Conservation (phyloP, 1,284 basidiomycete genomes). For the Melampsora medusae region DNA sequence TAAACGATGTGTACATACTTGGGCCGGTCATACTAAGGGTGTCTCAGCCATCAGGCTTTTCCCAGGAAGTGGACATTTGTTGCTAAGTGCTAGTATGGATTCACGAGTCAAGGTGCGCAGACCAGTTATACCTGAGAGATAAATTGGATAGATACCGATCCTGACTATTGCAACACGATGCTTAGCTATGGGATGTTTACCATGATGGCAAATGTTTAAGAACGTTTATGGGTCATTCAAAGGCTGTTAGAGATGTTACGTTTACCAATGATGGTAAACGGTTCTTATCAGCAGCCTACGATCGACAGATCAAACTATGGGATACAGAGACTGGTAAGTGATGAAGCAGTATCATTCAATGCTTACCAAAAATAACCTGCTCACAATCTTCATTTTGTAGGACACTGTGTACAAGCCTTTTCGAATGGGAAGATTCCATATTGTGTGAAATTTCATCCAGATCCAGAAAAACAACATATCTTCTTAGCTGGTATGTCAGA, state of each 20-base stretch:
- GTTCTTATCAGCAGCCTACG: conserved; percentile 91
- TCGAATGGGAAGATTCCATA: conserved; percentile 95
- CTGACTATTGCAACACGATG: not conserved
- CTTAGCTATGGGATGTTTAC: conserved; percentile 94
- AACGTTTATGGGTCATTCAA: conserved; percentile 94
- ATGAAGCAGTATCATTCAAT: not conserved
- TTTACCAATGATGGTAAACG: conserved; percentile 88
- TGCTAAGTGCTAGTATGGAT: conserved; percentile 94
- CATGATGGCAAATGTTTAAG: conserved; percentile 92
- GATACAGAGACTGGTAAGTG: conserved; percentile 81
- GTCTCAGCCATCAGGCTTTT: conserved; percentile 90
- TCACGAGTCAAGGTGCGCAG: conserved; percentile 87
- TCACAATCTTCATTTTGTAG: conserved; percentile 46
- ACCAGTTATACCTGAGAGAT: not conserved
- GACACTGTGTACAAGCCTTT: conserved; percentile 90
- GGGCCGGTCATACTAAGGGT: conserved; percentile 95
- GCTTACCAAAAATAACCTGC: not conserved
- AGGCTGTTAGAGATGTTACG: conserved; percentile 90
- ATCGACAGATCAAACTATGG: conserved; percentile 97
- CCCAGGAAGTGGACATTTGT: conserved; percentile 84
- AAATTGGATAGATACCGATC: too few relatives aligned
- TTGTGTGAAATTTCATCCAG: conserved; percentile 90
- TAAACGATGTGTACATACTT: conserved; percentile 92
- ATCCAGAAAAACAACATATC: conserved; percentile 89
- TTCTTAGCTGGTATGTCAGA: conserved; percentile 98